phyloP scores from a whole-genome alignment of 169 alveolate genomes.

The Plasmodium inui region DNA sequence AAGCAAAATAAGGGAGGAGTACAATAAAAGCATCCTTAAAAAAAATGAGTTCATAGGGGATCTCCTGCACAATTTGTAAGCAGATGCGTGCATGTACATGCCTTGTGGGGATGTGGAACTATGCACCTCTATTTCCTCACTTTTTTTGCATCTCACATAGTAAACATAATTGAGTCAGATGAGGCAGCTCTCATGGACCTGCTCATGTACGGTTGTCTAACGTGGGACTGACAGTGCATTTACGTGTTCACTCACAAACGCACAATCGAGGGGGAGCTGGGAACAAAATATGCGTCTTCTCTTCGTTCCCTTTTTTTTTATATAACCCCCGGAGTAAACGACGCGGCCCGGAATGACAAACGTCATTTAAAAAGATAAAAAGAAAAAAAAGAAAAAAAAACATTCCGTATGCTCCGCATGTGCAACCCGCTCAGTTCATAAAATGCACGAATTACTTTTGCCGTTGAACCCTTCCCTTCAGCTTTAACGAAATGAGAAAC shows the following conservation, averaged over 20 bases:
- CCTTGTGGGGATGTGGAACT: not conserved
- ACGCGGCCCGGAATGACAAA: not conserved
- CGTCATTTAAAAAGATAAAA: not conserved
- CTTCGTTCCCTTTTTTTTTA: not conserved
- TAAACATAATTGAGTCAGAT: not conserved
- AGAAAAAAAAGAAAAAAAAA: not conserved
- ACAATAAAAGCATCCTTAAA: conserved; percentile 42
- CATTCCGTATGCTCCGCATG: not conserved
- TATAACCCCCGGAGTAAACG: not conserved
- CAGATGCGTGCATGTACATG: not conserved
- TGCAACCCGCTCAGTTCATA: not conserved
- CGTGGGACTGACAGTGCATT: not conserved
- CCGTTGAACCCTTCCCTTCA: not conserved
- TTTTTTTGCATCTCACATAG: not conserved
- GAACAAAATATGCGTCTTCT: not conserved
- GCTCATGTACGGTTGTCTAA: not conserved
- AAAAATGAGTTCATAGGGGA: conserved; percentile 59
- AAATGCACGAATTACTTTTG: not conserved
- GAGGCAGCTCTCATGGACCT: not conserved
- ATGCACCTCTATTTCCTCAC: not conserved
- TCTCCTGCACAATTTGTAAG: conserved; percentile 45
- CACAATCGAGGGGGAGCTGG: not conserved
- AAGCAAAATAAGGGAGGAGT: conserved; percentile 61
- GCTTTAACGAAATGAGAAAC: conserved; percentile 50
- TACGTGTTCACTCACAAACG: not conserved